Base-by-base conservation (phyloP, 2,329 filamentous ascomycete species). In the Periconia macrospinosa region DNA sequence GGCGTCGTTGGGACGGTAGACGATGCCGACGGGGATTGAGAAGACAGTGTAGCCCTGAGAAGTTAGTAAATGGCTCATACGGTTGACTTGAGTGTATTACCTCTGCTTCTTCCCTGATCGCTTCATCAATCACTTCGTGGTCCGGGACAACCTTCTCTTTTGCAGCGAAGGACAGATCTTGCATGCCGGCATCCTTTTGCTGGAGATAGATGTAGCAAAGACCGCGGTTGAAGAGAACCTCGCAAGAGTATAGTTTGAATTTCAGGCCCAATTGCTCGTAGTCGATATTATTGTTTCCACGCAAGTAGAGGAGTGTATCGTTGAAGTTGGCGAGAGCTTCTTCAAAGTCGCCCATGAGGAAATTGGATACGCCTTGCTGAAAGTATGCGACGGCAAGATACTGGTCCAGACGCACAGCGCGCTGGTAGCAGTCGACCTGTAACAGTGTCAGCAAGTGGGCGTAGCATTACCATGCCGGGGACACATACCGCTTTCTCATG, bases 261-360 rank as follows among this genome's bases (percentile, higher is more conserved):
- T 95, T 89, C 43, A 99, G 83, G 18, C 94, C 94, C 46, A 99
- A 77, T 74, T 99, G 94, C 56, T 96, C 91, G 75, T 99, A 99
- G 76, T 99, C 92, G 76, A 99, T 99, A 78, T 94, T 91, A 52
- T 91, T 92, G 79, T 99, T 97, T 57, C 94, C 94, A 68, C 94
- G 86, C 44, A 99, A 83, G 75, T 97, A 97, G 41, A 97, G 80
- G 41, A 99, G 81, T 0, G 94, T 97, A 71, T 99, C 94, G 79
- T 99, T 99, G 83, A 99, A 99, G 77, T 97, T 97, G 63, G 92
- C 92, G 57, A 97, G 81, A 17, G 94, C 94, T 75, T 97, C 94
- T 73, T 97, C 92, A 65, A 97, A 97, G 72, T 99, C 94, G 55
- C 93, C 93, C 51, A 97, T 85, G 47, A 99, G 81, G 75, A 99